phyloP scores from a whole-genome alignment of 2,329 filamentous ascomycete genomes.

The Penicillium sp. region DNA sequence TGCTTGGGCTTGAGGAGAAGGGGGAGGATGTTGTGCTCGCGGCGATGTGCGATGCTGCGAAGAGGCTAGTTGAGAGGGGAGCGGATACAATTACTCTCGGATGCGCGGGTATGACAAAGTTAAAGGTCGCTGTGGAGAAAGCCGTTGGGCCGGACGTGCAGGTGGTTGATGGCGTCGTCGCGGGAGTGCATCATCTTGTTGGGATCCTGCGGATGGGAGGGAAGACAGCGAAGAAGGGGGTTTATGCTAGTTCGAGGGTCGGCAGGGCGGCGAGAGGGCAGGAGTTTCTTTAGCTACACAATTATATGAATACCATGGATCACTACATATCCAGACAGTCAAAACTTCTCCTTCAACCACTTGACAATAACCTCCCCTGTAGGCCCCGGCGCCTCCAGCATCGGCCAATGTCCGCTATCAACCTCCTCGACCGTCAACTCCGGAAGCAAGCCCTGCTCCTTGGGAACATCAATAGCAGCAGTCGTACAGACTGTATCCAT shows the following conservation, averaged over 20 bases:
- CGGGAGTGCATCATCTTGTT: constrained; percentile 38
- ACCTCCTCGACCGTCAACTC: background rate
- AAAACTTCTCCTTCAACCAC: background rate
- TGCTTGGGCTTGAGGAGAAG: constrained; percentile 50
- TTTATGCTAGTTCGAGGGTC: constrained; percentile 34
- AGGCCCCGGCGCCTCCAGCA: background rate
- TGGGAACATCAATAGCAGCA: background rate
- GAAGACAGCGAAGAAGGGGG: constrained; percentile 35
- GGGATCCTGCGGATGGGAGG: constrained; percentile 33
- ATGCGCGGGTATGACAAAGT: constrained; percentile 56
- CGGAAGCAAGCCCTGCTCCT: background rate
- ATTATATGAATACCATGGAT: no score
- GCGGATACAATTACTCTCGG: constrained; percentile 52
- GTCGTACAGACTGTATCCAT: background rate
- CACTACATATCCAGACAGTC: no score
- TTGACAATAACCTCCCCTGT: background rate
- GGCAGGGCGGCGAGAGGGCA: constrained; percentile 32
- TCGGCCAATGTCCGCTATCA: background rate
- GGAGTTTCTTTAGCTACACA: constrained; percentile 31
- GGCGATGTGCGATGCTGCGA: constrained; percentile 46
- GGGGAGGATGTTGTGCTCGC: constrained; percentile 10
- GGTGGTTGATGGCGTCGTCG: constrained; percentile 58
- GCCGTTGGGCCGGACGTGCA: constrained; percentile 52
- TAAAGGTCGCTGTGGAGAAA: constrained; percentile 53
- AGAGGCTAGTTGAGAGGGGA: constrained; percentile 45